Base-by-base conservation (phyloP, 139 green algal genomes). In the Haematococcus lacustris region DNA sequence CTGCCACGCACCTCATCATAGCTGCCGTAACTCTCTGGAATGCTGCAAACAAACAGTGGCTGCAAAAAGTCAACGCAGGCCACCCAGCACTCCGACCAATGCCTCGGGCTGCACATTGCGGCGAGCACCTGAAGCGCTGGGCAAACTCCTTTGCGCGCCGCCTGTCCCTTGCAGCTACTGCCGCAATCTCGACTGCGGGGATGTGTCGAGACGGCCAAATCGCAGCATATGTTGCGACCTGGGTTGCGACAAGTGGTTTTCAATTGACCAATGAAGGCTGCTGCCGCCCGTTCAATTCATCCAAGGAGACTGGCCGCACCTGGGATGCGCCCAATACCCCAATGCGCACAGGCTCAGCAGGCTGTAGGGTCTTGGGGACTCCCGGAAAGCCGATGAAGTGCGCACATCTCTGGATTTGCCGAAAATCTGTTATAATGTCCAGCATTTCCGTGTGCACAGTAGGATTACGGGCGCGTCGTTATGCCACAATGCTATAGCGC, bases 81-180 rank as follows among this genome's bases (percentile, higher is more conserved):
- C 3, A 17, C 3, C 3, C 6, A 9, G 53, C 53, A 67, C 2
- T n/a, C 32, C 32, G 17, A 13, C 7, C 39, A 2, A 2, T 69
- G 38, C 2, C 60, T 38, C 9, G 6, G 21, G 38, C 30, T 38
- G 13, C 28, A 41, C 21, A 6, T 26, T 64, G 28, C 1, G 73
- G 38, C 25, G 41, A 71, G 4, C 39, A 80, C 77, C 77, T 70
- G 51, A 82, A 72, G n/a, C 74, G 35, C 60, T 72, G 68, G 17
- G 81, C 81, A 37, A 80, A 86, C 1, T 76, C 60, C 21, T 33
- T 30, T 9, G 81, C 81, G 1, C 81, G 71, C 5, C 60, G n/a
- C 13, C 57, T 30, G 47, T 83, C 77, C 1, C 81, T 53, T 1
- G 81, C 81, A 30, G 81, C 81, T 7, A 86, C 81, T 7, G 74